phyloP scores from a whole-genome alignment of 1,139 yeast genomes.

The Diutina rugosa region DNA sequence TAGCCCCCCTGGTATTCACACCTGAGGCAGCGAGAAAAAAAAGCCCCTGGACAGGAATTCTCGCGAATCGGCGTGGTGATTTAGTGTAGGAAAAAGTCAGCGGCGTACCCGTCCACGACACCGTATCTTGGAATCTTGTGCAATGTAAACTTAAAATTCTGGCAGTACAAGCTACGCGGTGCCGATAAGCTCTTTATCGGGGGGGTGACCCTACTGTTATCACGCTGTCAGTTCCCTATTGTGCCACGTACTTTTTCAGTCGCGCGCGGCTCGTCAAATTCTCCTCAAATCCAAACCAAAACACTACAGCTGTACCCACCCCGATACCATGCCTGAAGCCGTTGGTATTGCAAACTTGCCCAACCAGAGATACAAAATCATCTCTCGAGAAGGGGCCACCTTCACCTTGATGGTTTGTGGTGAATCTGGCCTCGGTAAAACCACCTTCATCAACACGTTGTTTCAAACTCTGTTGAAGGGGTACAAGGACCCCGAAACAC shows the following conservation, averaged over 20 bases:
- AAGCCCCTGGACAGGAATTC: neutral
- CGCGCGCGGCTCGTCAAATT: conserved; percentile 1
- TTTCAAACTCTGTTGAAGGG: conserved; percentile 63
- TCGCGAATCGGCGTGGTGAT: neutral
- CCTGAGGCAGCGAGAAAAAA: neutral
- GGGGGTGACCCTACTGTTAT: neutral
- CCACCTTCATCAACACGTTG: conserved; percentile 87
- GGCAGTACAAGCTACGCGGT: no score
- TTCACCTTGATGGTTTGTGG: conserved; percentile 95
- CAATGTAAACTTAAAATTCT: no score
- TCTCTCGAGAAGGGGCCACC: conserved; percentile 78
- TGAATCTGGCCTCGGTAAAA: conserved; percentile 88
- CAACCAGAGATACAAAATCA: conserved; percentile 81
- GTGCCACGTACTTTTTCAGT: neutral
- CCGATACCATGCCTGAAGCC: conserved; percentile 23
- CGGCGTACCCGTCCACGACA: neutral
- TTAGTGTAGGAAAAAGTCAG: neutral
- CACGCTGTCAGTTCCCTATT: neutral
- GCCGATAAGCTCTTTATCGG: no score
- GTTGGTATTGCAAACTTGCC: conserved; percentile 88
- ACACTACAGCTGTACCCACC: neutral
- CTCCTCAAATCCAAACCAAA: neutral
- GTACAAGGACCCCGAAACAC: conserved; percentile 42
- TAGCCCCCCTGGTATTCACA: neutral
- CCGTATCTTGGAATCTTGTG: no score